These are phyloP conservation scores for Thalassiosira exigua DNA, from an alignment of 352 stramenopile species.

Conservation along the genomic window DNA sequence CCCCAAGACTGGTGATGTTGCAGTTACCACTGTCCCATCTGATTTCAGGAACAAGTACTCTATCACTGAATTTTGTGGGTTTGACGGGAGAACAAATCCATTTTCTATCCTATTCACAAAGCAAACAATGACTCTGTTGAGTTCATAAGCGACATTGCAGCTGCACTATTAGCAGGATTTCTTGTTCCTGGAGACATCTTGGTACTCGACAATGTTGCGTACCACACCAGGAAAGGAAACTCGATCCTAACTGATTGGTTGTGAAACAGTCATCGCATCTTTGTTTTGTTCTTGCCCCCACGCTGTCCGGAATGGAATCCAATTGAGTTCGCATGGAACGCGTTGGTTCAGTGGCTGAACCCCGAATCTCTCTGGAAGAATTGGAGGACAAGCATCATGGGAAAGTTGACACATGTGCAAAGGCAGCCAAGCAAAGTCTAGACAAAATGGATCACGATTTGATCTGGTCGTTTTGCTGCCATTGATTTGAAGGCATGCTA, in stretches of 20 bases:
- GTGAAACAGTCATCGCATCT: not conserved
- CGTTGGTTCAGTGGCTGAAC: not conserved
- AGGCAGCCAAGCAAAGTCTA: not conserved
- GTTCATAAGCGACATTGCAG: not conserved
- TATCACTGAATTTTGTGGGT: slow-evolving; percentile 27
- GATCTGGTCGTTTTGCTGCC: not conserved
- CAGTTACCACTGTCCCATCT: not conserved
- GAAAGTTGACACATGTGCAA: not conserved
- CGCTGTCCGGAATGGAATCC: slow-evolving; percentile 12
- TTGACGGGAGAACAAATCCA: slow-evolving; percentile 5
- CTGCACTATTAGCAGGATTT: not conserved
- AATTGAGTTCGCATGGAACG: slow-evolving; percentile 6
- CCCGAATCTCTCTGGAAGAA: not conserved
- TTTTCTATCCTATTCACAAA: slow-evolving; percentile 5
- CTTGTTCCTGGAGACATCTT: not conserved
- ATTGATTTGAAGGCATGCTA: not conserved
- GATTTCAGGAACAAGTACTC: slow-evolving; percentile 7
- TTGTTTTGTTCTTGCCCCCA: slow-evolving; percentile 5
- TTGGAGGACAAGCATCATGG: not conserved
- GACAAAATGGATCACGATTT: not conserved
- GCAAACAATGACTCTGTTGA: no score
- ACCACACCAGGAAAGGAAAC: not conserved
- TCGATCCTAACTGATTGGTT: not conserved
- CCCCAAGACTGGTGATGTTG: slow-evolving; percentile 10
- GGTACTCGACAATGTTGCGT: not conserved